Evolutionary conservation across 495 filamentous ascomycete genomes (phyloP).

Genomic region (Corynascus novoguineensis): DNA sequence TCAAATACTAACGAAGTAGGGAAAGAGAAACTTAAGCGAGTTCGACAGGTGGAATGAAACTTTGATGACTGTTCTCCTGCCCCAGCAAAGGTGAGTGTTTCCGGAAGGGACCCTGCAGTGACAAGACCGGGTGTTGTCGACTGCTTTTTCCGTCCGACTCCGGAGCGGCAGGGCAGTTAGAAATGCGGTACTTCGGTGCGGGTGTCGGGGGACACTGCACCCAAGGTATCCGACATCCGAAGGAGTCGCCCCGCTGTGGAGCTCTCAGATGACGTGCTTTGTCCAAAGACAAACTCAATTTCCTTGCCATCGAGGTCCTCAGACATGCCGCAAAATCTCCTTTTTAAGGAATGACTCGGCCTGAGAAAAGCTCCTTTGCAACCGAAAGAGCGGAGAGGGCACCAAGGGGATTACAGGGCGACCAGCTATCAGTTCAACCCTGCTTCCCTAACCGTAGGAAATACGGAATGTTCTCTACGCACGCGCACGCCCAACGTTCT

Average conservation of each 20-base stretch:
- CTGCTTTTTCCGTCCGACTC: constrained; percentile 27
- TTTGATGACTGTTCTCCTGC: not conserved
- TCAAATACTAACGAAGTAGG: not conserved
- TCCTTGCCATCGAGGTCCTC: not conserved
- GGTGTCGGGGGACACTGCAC: not conserved
- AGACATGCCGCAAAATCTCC: too few relatives aligned
- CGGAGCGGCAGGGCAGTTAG: constrained; percentile 14
- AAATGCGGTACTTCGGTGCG: constrained; percentile 10
- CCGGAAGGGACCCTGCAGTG: not conserved
- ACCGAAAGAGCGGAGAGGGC: too few relatives aligned
- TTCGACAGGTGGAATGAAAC: not conserved
- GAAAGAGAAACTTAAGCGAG: not conserved
- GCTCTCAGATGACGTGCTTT: constrained; percentile 24
- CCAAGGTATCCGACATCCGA: constrained; percentile 15
- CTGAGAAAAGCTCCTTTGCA: too few relatives aligned
- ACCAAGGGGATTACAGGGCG: too few relatives aligned
- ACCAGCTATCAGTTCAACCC: too few relatives aligned
- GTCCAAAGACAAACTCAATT: not conserved
- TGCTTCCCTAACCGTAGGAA: too few relatives aligned
- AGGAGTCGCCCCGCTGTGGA: constrained; percentile 11
- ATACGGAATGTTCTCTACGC: too few relatives aligned
- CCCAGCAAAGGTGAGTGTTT: not conserved
- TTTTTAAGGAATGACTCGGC: too few relatives aligned
- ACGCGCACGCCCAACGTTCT: too few relatives aligned
- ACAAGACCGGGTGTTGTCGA: constrained; percentile 14